Conservation (phyloP, 1,284 basidiomycete genomes). For the Malassezia caprae region DNA sequence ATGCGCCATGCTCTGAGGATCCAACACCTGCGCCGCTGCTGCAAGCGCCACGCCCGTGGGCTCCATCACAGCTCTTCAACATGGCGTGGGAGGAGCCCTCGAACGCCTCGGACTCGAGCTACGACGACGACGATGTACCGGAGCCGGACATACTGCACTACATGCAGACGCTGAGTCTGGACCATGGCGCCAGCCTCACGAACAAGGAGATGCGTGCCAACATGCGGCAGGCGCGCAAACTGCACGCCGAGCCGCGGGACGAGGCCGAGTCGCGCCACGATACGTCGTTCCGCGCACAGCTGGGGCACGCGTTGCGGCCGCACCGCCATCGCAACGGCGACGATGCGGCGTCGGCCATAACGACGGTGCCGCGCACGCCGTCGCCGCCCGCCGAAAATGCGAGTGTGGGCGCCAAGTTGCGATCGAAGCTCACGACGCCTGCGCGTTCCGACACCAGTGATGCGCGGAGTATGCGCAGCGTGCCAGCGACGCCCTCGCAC, state of each 20-base stretch:
- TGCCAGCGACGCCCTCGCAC: not conserved
- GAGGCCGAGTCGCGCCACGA: not conserved
- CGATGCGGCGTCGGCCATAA: not conserved
- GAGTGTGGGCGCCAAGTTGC: not conserved
- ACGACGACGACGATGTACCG: not conserved
- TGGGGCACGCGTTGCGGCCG: not conserved
- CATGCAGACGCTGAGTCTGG: slow-evolving; percentile 16
- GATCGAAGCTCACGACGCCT: not conserved
- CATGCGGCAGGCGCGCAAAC: slow-evolving; percentile 23
- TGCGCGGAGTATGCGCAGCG: not conserved
- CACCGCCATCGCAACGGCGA: not conserved
- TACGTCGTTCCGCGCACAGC: not conserved
- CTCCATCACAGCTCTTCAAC: not conserved
- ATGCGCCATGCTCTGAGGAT: not conserved
- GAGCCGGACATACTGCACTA: not conserved
- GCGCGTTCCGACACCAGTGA: not conserved
- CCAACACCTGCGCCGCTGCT: not conserved
- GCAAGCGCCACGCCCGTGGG: not conserved
- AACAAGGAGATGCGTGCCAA: slow-evolving; percentile 32
- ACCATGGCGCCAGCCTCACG: slow-evolving; percentile 28
- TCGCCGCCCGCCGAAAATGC: not conserved
- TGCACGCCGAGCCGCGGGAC: slow-evolving; percentile 17
- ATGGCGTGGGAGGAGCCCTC: not conserved
- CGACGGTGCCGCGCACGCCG: not conserved
- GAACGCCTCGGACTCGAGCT: not conserved